phyloP scores from a whole-genome alignment of 2,329 filamentous ascomycete genomes.

The Trichoderma koningiopsis region DNA sequence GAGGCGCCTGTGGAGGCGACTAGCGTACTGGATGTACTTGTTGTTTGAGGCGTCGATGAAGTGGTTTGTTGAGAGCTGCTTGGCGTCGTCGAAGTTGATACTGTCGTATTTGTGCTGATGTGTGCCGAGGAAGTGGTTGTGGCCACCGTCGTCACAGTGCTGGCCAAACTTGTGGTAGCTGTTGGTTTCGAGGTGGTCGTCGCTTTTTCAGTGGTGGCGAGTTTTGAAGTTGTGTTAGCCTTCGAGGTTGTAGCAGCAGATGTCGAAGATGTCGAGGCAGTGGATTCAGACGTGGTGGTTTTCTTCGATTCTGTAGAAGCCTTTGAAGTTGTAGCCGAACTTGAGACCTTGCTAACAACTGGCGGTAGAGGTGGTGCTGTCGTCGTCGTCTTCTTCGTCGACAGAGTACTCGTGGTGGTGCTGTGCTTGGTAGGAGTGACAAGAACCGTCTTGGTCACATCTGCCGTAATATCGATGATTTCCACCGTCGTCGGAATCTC shows the following conservation, averaged over 20 bases:
- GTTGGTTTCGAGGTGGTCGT: background rate
- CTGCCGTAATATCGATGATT: slow-evolving; percentile 35
- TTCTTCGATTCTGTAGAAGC: background rate
- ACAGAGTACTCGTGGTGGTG: slow-evolving; percentile 2
- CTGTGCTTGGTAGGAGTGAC: slow-evolving; percentile 31
- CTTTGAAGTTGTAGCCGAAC: background rate
- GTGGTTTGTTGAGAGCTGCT: background rate
- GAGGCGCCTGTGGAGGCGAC: background rate
- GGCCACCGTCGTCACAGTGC: background rate
- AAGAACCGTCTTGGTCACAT: slow-evolving; percentile 34
- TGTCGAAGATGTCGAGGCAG: slow-evolving; percentile 1
- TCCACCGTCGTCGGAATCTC: slow-evolving; percentile 37
- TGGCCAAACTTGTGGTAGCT: background rate
- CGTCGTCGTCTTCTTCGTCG: background rate
- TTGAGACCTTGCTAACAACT: background rate
- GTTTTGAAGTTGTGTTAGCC: slow-evolving; percentile 12
- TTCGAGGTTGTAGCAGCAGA: background rate
- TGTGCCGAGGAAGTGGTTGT: background rate
- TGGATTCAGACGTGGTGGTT: slow-evolving; percentile 4
- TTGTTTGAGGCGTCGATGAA: background rate
- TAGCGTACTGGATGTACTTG: background rate
- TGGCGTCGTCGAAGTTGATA: background rate
- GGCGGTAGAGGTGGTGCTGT: background rate
- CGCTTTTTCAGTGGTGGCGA: background rate
- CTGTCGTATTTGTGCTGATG: background rate